A percentile compares a stretch with the other conserved stretches of the same genome.
Evolutionary conservation across 2,329 filamentous ascomycete species (phyloP).

Genomic region (Ilyonectria sp.): DNA sequence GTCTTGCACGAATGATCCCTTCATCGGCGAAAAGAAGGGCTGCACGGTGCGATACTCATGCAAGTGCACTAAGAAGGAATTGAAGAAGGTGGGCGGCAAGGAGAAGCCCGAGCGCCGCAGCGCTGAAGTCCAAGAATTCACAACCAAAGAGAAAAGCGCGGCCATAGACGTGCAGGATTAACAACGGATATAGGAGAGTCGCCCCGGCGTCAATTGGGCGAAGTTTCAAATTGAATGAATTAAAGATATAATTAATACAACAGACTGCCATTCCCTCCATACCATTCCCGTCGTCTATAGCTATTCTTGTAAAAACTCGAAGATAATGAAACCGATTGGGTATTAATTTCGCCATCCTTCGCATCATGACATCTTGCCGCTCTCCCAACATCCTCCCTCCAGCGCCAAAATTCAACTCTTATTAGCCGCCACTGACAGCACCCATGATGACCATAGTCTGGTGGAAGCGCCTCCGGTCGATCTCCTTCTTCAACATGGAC

Average conservation of each 20-base stretch:
- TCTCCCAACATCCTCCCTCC: background rate
- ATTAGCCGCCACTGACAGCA: conserved; percentile 37
- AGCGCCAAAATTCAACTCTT: background rate
- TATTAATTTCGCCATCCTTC: conserved; percentile 15
- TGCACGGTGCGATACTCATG: conserved; percentile 59
- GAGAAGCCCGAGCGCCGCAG: conserved; percentile 49
- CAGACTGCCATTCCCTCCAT: background rate
- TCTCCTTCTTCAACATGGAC: conserved; percentile 76
- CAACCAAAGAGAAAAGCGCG: conserved; percentile 44
- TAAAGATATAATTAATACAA: background rate
- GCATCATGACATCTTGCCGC: background rate
- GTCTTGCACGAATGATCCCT: conserved; percentile 61
- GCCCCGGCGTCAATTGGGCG: too few species aligned
- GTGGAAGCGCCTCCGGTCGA: conserved; percentile 68
- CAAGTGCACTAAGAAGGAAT: conserved; percentile 56
- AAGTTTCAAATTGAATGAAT: background rate
- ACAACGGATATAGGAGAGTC: background rate
- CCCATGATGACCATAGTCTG: conserved; percentile 64
- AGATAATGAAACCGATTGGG: conserved; percentile 2
- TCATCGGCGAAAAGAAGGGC: conserved; percentile 56
- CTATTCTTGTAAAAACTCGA: background rate
- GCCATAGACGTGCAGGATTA: conserved; percentile 42
- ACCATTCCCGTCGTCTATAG: background rate
- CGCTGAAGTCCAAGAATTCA: conserved; percentile 42
- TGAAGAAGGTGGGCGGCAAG: conserved; percentile 49